A percentile compares a stretch with the other conserved stretches of the same genome.
Evolutionary conservation across 768 basidiomycete species (phyloP).

Genomic region (Mycena haematopus): DNA sequence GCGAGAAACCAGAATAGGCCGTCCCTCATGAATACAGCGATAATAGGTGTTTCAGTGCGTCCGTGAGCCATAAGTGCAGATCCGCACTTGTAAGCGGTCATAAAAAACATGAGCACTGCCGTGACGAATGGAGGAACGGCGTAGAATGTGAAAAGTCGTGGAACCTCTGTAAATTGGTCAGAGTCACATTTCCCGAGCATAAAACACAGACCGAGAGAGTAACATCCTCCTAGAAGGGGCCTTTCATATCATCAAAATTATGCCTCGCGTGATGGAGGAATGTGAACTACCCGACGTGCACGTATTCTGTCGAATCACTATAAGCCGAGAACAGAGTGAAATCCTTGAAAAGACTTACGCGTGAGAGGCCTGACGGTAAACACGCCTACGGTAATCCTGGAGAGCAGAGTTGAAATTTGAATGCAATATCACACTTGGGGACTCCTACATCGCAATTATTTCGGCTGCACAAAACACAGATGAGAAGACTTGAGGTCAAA

Average conservation of each 20-base stretch:
- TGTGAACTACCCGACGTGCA: conserved; percentile 16
- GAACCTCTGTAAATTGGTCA: conserved; percentile 10
- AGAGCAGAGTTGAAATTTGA: neutral
- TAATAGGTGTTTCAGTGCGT: conserved; percentile 6
- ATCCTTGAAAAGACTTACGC: neutral
- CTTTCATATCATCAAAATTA: neutral
- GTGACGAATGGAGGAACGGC: conserved; percentile 14
- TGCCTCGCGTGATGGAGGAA: neutral
- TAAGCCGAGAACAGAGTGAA: neutral
- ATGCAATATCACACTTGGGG: neutral
- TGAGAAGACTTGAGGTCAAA: neutral
- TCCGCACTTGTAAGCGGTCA: conserved; percentile 19
- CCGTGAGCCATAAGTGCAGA: neutral
- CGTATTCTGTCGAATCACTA: conserved; percentile 1
- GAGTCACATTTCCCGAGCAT: neutral
- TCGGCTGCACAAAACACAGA: conserved; percentile 6
- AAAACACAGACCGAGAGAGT: conserved; percentile 11
- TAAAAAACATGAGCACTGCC: conserved; percentile 11
- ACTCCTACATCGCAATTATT: conserved; percentile 9
- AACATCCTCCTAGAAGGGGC: conserved; percentile 15
- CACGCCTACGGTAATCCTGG: conserved; percentile 6
- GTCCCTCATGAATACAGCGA: conserved; percentile 17
- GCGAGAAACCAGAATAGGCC: conserved; percentile 21
- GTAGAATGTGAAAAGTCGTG: conserved; percentile 19
- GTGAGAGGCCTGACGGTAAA: conserved; percentile 1